Evolutionary conservation across 495 filamentous ascomycete genomes (phyloP).

Genomic region (Tetracladium setigerum): DNA sequence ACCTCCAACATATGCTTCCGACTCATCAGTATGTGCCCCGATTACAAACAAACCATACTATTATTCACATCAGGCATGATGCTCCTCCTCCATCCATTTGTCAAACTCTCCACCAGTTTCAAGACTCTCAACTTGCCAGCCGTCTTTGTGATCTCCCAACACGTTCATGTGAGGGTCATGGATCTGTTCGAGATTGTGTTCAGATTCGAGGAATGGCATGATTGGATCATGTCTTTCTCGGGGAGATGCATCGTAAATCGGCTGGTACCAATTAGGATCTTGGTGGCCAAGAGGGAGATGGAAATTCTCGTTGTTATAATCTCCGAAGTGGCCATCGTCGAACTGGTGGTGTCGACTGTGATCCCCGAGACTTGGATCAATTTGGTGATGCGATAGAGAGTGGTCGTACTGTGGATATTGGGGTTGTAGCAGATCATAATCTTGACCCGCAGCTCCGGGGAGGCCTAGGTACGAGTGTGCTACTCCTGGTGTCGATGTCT

Average conservation of each 20-base stretch:
- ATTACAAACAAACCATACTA: too few relatives aligned
- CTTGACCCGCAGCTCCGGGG: conserved; percentile 17
- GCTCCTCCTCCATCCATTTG: conserved; percentile 18
- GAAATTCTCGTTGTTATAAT: conserved; percentile 1
- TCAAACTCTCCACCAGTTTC: conserved; percentile 23
- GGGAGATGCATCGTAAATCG: too few relatives aligned
- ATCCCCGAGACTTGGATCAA: conserved; percentile 17
- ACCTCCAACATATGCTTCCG: too few relatives aligned
- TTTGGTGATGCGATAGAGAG: conserved; percentile 6
- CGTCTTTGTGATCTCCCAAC: conserved; percentile 29
- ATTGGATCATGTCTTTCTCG: conserved; percentile 3
- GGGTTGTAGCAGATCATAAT: conserved; percentile 16
- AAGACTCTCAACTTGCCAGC: conserved; percentile 23
- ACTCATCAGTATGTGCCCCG: too few relatives aligned
- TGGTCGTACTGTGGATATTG: conserved; percentile 7
- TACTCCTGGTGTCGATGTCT: conserved; percentile 30
- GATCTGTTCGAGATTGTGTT: conserved; percentile 11
- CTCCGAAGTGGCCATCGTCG: conserved; percentile 1
- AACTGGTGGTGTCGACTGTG: conserved; percentile 2
- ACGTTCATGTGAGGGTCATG: conserved; percentile 24
- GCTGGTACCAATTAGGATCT: too few relatives aligned
- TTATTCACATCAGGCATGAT: neutral
- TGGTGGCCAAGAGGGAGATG: too few relatives aligned
- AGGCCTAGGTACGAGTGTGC: conserved; percentile 13
- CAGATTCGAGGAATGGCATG: conserved; percentile 11